Evolutionary conservation across 2,329 filamentous ascomycete genomes (phyloP).

Genomic region (Hypoxylon sp.): DNA sequence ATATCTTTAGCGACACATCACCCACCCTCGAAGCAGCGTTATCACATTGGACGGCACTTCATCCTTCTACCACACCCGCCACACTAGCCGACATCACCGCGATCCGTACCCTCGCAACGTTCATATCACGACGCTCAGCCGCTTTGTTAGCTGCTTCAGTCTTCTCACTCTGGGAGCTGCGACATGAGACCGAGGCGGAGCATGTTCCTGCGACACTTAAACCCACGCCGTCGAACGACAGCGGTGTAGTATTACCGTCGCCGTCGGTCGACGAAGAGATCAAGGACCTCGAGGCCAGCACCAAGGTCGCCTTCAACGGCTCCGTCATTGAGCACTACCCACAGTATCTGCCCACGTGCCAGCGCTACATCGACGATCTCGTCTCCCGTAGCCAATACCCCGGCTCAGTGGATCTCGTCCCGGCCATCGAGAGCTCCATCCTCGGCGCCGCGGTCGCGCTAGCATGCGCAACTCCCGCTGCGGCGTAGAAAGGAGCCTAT

Average conservation of each 20-base stretch:
- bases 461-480: slow-evolving; percentile 58
- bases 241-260: slow-evolving; percentile 47
- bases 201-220: slow-evolving; percentile 47
- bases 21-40: slow-evolving; percentile 61
- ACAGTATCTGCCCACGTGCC: slow-evolving; percentile 72
- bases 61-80: slow-evolving; percentile 59
- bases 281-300: slow-evolving; percentile 64
- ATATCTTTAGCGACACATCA: slow-evolving; percentile 60
- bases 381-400: slow-evolving; percentile 60
- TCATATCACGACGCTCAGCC: slow-evolving; percentile 71
- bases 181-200: slow-evolving; percentile 62
- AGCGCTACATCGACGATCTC: slow-evolving; percentile 74
- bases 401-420: slow-evolving; percentile 71
- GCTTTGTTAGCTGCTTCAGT: slow-evolving; percentile 72
- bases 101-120: slow-evolving; percentile 67
- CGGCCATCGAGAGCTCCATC: slow-evolving; percentile 81
- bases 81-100: slow-evolving; percentile 64
- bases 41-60: slow-evolving; percentile 64
- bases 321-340: slow-evolving; percentile 86
- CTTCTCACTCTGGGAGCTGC: slow-evolving; percentile 71
- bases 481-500: slow-evolving; percentile 17
- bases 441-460: slow-evolving; percentile 81
- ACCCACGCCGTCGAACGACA: slow-evolving; percentile 46
- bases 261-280: slow-evolving; percentile 55
- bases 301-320: slow-evolving; percentile 82